phyloP scores from a whole-genome alignment of 139 green algal genomes.

The Closterium sp. region DNA sequence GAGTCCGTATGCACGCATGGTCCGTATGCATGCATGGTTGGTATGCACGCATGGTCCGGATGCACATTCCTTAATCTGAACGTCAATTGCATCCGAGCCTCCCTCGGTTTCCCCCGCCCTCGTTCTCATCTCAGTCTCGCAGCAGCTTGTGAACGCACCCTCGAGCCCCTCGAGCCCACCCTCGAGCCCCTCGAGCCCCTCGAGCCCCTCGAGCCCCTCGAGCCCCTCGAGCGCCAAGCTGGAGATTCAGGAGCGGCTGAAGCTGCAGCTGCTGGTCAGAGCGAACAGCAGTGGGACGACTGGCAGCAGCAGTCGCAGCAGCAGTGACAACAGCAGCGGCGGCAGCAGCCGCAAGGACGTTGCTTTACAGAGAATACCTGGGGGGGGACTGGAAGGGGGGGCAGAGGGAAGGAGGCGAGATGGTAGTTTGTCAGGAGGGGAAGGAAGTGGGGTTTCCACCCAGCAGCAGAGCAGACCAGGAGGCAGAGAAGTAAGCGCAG shows the following conservation, averaged over 20 bases:
- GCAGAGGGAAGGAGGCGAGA: background rate
- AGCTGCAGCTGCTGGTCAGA: background rate
- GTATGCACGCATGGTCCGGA: too few relatives aligned
- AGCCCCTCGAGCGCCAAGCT: background rate
- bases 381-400: background rate
- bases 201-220: too few relatives aligned
- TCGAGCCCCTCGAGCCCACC: too few relatives aligned
- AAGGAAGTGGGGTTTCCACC: background rate
- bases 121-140: background rate
- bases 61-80: too few relatives aligned
- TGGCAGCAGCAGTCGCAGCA: background rate
- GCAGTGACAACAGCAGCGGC: background rate
- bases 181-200: too few relatives aligned
- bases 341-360: background rate
- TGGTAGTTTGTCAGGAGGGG: background rate
- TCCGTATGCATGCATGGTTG: too few relatives aligned
- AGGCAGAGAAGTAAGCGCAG: too few relatives aligned
- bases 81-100: too few relatives aligned
- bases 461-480: background rate
- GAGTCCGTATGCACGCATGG: too few relatives aligned
- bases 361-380: background rate
- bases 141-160: background rate
- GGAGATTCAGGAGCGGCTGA: background rate
- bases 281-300: background rate
- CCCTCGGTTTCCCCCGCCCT: too few relatives aligned